phyloP scores from a whole-genome alignment of 345 rosid genomes.

The Gossypioides kirkii region DNA sequence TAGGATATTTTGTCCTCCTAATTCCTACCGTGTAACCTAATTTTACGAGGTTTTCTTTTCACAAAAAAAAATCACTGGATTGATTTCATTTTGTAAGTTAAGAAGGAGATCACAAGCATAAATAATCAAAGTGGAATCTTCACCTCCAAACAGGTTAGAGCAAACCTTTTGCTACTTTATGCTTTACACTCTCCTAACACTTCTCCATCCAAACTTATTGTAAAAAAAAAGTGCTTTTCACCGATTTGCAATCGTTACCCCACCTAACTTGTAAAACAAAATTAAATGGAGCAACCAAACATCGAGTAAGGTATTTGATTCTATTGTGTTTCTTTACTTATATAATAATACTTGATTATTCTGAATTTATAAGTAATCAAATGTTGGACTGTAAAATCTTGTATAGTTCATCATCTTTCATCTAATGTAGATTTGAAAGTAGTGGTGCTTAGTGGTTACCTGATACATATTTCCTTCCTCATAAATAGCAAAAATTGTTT shows the following conservation, averaged over 20 bases:
- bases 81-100: neutral
- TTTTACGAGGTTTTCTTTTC: too few species aligned
- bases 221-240: neutral
- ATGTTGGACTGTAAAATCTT: neutral
- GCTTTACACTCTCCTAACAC: neutral
- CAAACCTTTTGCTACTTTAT: neutral
- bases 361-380: neutral
- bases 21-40: too few species aligned
- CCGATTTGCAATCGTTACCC: neutral
- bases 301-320: neutral
- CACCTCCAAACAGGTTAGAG: neutral
- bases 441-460: constrained; percentile 28
- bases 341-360: neutral
- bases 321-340: neutral
- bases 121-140: neutral
- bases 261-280: neutral
- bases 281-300: neutral
- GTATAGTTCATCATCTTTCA: neutral
- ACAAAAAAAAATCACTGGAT: too few species aligned
- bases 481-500: constrained; percentile 52
- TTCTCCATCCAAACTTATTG: neutral
- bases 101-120: neutral
- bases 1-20: too few species aligned
- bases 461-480: constrained; percentile 51
- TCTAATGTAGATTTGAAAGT: neutral